phyloP scores from a whole-genome alignment of 352 stramenopile genomes.

The Globisporangium spinosum region DNA sequence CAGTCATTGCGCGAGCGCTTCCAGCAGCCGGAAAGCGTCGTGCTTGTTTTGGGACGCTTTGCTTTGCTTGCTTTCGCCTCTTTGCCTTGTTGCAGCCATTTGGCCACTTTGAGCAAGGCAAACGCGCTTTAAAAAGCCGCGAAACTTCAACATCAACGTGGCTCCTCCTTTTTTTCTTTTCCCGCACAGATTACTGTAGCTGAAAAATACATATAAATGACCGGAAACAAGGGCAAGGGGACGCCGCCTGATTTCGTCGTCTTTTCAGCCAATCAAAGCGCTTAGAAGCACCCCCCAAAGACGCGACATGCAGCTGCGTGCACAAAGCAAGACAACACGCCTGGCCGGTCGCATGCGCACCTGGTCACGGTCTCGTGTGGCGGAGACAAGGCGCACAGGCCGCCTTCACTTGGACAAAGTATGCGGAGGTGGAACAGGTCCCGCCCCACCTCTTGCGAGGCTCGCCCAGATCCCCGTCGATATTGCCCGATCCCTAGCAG shows the following conservation, averaged over 20 bases:
- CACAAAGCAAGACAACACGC: not conserved
- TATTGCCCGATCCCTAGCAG: not conserved
- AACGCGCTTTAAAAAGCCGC: not conserved
- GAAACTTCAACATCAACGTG: slow-evolving; percentile 6
- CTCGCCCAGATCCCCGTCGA: not conserved
- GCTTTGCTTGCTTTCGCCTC: not conserved
- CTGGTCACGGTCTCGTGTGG: not conserved
- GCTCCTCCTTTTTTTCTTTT: slow-evolving; percentile 1
- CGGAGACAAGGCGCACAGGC: not conserved
- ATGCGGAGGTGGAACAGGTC: not conserved
- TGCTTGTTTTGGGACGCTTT: not conserved
- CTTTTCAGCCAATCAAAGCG: not conserved
- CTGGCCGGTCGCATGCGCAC: not conserved
- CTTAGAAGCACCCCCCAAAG: not conserved
- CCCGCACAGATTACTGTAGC: not conserved
- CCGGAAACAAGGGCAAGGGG: not conserved
- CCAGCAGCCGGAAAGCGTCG: too few species aligned
- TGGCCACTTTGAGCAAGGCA: not conserved
- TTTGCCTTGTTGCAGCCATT: not conserved
- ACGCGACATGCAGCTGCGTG: slow-evolving; percentile 6
- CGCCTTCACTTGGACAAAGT: not conserved
- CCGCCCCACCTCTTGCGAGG: not conserved
- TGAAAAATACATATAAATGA: not conserved
- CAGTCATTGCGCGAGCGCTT: too few species aligned
- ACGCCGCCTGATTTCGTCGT: not conserved